Base-by-base conservation (phyloP, 805 yeast genomes). In the Cyberlindnera maritima region DNA sequence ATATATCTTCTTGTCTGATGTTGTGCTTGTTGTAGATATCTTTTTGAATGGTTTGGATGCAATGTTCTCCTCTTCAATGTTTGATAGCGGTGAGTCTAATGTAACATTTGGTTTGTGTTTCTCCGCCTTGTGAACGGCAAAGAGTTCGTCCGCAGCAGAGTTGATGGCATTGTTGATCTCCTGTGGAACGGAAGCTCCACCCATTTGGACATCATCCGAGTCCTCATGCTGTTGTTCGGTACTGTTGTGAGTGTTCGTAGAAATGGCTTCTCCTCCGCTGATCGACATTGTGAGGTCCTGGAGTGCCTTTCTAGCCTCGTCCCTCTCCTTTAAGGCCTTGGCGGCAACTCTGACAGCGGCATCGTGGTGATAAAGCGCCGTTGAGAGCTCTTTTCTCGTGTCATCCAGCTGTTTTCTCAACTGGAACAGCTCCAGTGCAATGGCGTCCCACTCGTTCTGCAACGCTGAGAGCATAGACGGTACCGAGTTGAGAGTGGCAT, bases 341-440 rank as follows among this genome's bases (percentile, higher is more conserved):
- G 95, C 82, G 1, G 92, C 95, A 1, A 91, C 96, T 46, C 91
- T 71, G 3, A 86, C 81, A 2, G 97, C 96, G 0, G 97, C 97
- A 62, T 91, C 98, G 53, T 87, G 87, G 59, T 83, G 85, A 58
- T 89, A 91, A 35, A 90, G 67, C 0, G 96, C 83, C 2, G 85
- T 69, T 26, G 94, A 83, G 41, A 91, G 69, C 57, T 89, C 92
- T 55, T 85, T 80, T 48, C 85, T 76, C 1, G 90, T 74, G 20
- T 71, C 70, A 43, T 74, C 77, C 33, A 90, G 70, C 55, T 85
- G 89, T 61, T 87, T 85, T 50, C 94, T 74, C 52, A 91, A 68
- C 34, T 81, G 77, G 59, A 88, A 89, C 18, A 85, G 74, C 59
- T 92, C 97, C 43, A 91, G 68, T 25, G 92, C 87, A 37, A 88